These are phyloP conservation scores for Boletus calvinii DNA, from an alignment of 1,284 basidiomycete genomes.

Conservation along the genomic window DNA sequence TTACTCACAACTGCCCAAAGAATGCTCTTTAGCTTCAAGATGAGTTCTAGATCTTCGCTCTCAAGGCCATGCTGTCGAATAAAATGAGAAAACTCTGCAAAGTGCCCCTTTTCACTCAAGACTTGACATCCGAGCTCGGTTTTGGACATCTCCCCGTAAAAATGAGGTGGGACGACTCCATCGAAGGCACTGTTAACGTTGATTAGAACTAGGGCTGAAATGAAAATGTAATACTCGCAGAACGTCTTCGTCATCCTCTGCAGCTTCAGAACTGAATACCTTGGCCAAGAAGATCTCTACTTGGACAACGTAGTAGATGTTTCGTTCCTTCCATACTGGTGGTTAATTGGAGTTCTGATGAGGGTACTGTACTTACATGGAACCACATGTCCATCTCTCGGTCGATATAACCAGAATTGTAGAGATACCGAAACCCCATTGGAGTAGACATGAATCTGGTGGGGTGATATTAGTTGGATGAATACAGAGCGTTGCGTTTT, in stretches of 20 bases:
- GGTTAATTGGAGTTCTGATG: constrained; percentile 10
- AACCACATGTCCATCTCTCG: constrained; percentile 97
- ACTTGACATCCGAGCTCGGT: constrained; percentile 93
- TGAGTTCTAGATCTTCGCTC: constrained; percentile 77
- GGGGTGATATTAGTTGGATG: constrained; percentile 8
- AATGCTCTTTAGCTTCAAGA: constrained; percentile 90
- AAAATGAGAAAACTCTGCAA: constrained; percentile 87
- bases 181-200: constrained; percentile 63
- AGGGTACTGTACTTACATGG: constrained; percentile 54
- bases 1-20: constrained; percentile 90
- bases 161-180: constrained; percentile 89
- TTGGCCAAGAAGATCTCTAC: constrained; percentile 85
- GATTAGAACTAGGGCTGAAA: constrained; percentile 3
- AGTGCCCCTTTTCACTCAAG: constrained; percentile 87
- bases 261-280: constrained; percentile 60
- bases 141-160: constrained; percentile 97
- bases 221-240: constrained; percentile 41
- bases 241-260: constrained; percentile 66
- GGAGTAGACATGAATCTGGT: constrained; percentile 92
- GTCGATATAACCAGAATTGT: constrained; percentile 90
- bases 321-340: constrained; percentile 63
- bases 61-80: constrained; percentile 88
- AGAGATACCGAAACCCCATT: constrained; percentile 89
- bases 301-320: constrained; percentile 83
- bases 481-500: constrained; percentile 1